These are phyloP conservation scores for Wickerhamiella musiphila DNA, from an alignment of 805 yeast genomes.

Conservation along the genomic window DNA sequence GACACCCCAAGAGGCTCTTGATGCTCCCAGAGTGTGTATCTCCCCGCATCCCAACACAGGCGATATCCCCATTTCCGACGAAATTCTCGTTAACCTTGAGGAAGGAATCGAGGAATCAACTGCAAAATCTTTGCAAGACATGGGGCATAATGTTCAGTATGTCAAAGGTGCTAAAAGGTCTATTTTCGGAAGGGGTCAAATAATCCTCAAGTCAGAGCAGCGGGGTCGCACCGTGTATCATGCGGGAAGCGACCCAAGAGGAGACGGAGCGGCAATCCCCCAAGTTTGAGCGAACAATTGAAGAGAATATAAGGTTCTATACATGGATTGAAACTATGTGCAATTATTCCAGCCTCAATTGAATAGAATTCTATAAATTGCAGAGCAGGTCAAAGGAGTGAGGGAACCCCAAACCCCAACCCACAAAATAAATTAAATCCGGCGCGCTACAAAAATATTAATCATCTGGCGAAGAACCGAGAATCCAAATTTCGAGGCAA, in stretches of 20 bases:
- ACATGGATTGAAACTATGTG: too few relatives aligned
- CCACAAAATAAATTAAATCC: too few relatives aligned
- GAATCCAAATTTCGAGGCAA: not conserved
- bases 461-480: not conserved
- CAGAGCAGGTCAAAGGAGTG: too few relatives aligned
- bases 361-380: too few relatives aligned
- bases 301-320: too few relatives aligned
- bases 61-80: slow-evolving; percentile 42
- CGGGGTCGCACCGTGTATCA: slow-evolving; percentile 32
- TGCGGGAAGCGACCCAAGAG: slow-evolving; percentile 67
- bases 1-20: slow-evolving; percentile 57
- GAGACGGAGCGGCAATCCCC: slow-evolving; percentile 68
- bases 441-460: not conserved
- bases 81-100: slow-evolving; percentile 45
- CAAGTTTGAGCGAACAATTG: slow-evolving; percentile 23
- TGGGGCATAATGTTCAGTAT: slow-evolving; percentile 42
- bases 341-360: too few relatives aligned
- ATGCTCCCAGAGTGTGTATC: slow-evolving; percentile 57
- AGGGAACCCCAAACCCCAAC: too few relatives aligned
- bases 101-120: slow-evolving; percentile 38
- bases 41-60: slow-evolving; percentile 37
- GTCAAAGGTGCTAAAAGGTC: slow-evolving; percentile 28
- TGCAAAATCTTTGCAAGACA: slow-evolving; percentile 26
- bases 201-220: slow-evolving; percentile 31
- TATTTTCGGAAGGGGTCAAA: slow-evolving; percentile 49